These are phyloP conservation scores for Salvia splendens DNA, from an alignment of 257 asterid species.

Conservation along the genomic window DNA sequence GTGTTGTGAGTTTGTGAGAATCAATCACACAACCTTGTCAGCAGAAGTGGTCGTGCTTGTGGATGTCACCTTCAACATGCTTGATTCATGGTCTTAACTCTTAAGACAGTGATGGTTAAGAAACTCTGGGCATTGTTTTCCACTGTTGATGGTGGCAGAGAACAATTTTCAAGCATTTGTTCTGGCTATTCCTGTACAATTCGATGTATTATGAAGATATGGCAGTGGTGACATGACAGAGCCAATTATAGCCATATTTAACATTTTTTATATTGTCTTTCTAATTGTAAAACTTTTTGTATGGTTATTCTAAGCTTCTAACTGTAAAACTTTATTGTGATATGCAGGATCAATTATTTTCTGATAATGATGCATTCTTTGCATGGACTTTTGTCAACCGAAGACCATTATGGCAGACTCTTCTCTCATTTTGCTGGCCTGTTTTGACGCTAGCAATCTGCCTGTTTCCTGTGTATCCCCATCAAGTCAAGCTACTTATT, in stretches of 20 bases:
- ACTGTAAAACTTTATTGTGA: slow-evolving; percentile 15
- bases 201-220: neutral
- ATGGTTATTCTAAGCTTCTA: neutral
- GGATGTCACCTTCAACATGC: neutral
- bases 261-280: neutral
- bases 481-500: slow-evolving; percentile 79
- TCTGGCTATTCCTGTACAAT: neutral
- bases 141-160: neutral
- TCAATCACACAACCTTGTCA: neutral
- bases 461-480: slow-evolving; percentile 98
- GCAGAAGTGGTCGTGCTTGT: neutral
- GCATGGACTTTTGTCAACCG: slow-evolving; percentile 96
- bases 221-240: neutral
- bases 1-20: neutral
- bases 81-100: neutral
- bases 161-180: neutral
- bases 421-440: slow-evolving; percentile 98
- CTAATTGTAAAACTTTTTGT: neutral
- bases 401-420: slow-evolving; percentile 96
- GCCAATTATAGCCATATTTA: neutral
- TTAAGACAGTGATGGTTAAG: neutral
- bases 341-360: slow-evolving; percentile 89
- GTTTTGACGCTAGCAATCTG: slow-evolving; percentile 94
- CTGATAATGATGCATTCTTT: slow-evolving; percentile 92
- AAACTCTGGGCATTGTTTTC: neutral